These are phyloP conservation scores for Termitomyces sp. DNA, from an alignment of 768 basidiomycete species.

Conservation along the genomic window DNA sequence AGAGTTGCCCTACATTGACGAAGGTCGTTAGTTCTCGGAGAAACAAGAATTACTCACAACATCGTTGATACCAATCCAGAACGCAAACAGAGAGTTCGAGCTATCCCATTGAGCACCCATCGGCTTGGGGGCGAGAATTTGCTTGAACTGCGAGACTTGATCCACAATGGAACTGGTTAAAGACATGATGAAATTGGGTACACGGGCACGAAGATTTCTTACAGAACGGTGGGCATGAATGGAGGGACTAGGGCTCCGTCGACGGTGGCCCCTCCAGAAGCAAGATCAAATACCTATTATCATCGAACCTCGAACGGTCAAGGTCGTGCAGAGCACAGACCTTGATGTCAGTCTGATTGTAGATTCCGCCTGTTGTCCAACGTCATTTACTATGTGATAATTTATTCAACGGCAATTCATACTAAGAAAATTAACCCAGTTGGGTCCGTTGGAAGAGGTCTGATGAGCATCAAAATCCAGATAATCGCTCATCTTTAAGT, in stretches of 20 bases:
- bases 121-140: slow-evolving; percentile 39
- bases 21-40: background rate
- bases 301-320: background rate
- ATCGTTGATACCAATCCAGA: slow-evolving; percentile 71
- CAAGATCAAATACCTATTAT: slow-evolving; percentile 41
- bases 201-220: slow-evolving; percentile 3
- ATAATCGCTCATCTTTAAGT: background rate
- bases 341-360: slow-evolving; percentile 52
- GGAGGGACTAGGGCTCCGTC: slow-evolving; percentile 51
- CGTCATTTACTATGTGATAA: background rate
- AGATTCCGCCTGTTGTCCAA: slow-evolving; percentile 36
- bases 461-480: slow-evolving; percentile 14
- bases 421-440: slow-evolving; percentile 59
- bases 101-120: slow-evolving; percentile 46
- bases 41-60: slow-evolving; percentile 33
- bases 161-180: slow-evolving; percentile 44
- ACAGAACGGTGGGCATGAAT: slow-evolving; percentile 43
- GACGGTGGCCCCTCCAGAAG: slow-evolving; percentile 59
- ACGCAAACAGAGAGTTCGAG: slow-evolving; percentile 50
- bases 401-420: slow-evolving; percentile 3
- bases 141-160: slow-evolving; percentile 54
- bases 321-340: slow-evolving; percentile 22
- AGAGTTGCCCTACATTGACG: slow-evolving; percentile 39
- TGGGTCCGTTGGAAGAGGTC: slow-evolving; percentile 61
- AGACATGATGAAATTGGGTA: background rate